Evolutionary conservation across 2,329 filamentous ascomycete species (phyloP), one percentile per base, ranked within the genome.

Genomic region (Colletotrichum sidae): DNA sequence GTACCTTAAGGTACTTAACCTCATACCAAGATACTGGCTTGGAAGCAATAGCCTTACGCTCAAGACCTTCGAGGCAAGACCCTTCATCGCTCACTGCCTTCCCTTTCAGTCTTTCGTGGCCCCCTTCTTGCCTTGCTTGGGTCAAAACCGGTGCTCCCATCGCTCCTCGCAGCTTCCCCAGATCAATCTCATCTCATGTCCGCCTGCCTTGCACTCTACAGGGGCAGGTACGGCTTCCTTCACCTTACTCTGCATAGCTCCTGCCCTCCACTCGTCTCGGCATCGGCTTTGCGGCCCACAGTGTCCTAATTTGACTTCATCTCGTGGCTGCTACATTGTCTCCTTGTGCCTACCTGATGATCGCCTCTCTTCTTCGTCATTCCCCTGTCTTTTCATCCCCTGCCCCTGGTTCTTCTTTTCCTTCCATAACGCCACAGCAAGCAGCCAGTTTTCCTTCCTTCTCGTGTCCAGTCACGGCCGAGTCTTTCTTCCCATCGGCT

Each of bases 251-350:
- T 33, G 8, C 34, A 42, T 49, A 34, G 34, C 17, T 13, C 45
- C 12, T 34, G 35, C 17, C 37, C 17, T 34, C 53, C 53, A 46
- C 41, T 41, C 35, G 37, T 10, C 45, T 46, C 17, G 38, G n/a
- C 41, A 17, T 39, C 42, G 7, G 17, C 55, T 41, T 15, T 15
- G 1, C 34, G 17, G 46, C 25, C 15, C 55, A 58, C 55, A 58
- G 55, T 58, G 55, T 33, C 53, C 46, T 65, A 52, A 62, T 65
- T 62, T 44, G 57, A 65, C 62, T 52, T 52, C 62, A 62, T 55
- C 51, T 65, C 62, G 55, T 62, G 51, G 39, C 15, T 45, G 4
- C 44, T 11, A 35, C 44, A 45, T 38, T 17, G 12, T 39, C 17
- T 8, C 34, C 38, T n/a, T 44, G 9, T 34, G 12, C 2, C 55